phyloP scores from a whole-genome alignment of 2,329 filamentous ascomycete species.

The Bisporella sp. region DNA sequence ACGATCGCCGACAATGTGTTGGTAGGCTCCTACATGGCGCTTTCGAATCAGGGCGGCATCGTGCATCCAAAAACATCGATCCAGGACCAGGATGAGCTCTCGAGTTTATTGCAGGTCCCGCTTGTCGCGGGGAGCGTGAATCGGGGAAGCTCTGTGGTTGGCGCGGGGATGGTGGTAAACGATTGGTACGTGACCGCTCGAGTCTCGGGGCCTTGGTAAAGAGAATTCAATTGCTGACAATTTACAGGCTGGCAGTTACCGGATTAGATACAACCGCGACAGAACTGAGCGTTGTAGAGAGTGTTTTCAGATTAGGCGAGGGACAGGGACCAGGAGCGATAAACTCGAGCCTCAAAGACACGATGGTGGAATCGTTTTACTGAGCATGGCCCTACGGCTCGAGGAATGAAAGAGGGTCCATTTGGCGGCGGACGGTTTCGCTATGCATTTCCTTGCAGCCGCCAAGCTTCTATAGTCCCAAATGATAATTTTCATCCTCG shows the following conservation, averaged over 20 bases:
- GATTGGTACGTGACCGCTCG: conserved; percentile 56
- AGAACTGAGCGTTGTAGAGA: conserved; percentile 92
- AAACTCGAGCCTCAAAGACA: conserved; percentile 86
- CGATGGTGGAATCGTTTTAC: conserved; percentile 99
- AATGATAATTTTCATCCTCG: too few relatives aligned
- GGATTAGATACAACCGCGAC: conserved; percentile 95
- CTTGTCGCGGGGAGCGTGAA: conserved; percentile 93
- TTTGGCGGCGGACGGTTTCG: too few relatives aligned
- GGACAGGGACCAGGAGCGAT: conserved; percentile 71
- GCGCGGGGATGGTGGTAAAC: conserved; percentile 93
- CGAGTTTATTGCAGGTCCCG: conserved; percentile 86
- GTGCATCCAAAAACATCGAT: conserved; percentile 97
- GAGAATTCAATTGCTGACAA: not conserved
- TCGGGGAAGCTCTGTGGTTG: conserved; percentile 88
- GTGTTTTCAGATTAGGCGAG: conserved; percentile 90
- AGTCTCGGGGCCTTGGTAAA: not conserved
- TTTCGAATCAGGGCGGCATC: conserved; percentile 92
- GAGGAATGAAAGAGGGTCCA: too few relatives aligned
- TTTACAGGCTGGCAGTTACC: conserved; percentile 64
- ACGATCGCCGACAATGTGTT: conserved; percentile 96
- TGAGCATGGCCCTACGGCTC: conserved; percentile 35
- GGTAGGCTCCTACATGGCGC: conserved; percentile 91
- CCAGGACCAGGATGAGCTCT: conserved; percentile 96
- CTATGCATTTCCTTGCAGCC: too few relatives aligned
- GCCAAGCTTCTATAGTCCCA: too few relatives aligned